phyloP scores from a whole-genome alignment of 1,284 basidiomycete species.

The Malassezia globosa region DNA sequence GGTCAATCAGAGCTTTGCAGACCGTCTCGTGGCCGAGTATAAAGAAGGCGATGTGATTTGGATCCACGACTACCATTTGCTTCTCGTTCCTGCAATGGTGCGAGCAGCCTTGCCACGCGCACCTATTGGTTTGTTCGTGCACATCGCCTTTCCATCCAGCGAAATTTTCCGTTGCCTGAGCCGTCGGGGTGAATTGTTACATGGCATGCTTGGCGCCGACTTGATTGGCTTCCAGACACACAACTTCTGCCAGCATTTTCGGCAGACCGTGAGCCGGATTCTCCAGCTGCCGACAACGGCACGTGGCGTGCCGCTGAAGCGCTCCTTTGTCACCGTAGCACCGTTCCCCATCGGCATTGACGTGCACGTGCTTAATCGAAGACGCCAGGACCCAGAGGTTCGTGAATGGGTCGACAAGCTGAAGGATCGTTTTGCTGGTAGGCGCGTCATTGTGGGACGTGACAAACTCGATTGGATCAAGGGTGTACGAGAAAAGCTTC shows the following conservation, averaged over 20 bases:
- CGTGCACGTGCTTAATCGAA: constrained; percentile 59
- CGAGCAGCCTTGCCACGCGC: constrained; percentile 57
- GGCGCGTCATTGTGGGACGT: constrained; percentile 72
- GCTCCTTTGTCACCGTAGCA: constrained; percentile 64
- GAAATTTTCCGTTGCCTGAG: constrained; percentile 77
- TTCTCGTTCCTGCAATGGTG: constrained; percentile 67
- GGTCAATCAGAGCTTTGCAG: constrained; percentile 72
- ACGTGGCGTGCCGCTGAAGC: constrained; percentile 60
- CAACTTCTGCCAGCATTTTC: constrained; percentile 50
- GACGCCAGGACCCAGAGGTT: constrained; percentile 66
- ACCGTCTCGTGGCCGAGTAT: constrained; percentile 61
- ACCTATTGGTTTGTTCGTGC: constrained; percentile 75
- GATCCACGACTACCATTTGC: constrained; percentile 57
- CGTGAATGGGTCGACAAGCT: constrained; percentile 67
- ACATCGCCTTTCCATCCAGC: constrained; percentile 74
- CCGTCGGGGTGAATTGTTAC: constrained; percentile 52
- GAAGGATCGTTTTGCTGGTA: constrained; percentile 65
- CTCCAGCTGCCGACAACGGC: constrained; percentile 68
- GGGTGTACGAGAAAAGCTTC: constrained; percentile 69
- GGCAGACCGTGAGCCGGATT: constrained; percentile 69
- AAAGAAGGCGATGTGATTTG: constrained; percentile 67
- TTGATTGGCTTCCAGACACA: constrained; percentile 74
- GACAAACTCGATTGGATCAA: constrained; percentile 80
- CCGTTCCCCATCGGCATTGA: constrained; percentile 85
- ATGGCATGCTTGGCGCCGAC: constrained; percentile 64